These are phyloP conservation scores for Dryadomyces sulphureus DNA, from an alignment of 2,329 filamentous ascomycete genomes.

Conservation along the genomic window DNA sequence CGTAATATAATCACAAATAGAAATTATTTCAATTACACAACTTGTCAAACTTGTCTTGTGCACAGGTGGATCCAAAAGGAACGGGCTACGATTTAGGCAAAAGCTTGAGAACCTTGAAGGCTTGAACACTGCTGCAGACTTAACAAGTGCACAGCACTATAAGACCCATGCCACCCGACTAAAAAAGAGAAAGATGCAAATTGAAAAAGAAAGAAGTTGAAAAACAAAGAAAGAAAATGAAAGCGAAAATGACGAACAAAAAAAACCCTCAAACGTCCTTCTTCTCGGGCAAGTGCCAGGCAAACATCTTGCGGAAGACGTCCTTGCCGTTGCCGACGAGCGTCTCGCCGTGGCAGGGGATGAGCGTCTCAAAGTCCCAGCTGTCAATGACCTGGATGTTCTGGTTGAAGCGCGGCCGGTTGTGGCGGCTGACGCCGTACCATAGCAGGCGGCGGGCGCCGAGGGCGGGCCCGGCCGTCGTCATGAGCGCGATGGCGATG, in stretches of 20 bases:
- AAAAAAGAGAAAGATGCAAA: not conserved
- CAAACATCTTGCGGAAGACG: conserved; percentile 63
- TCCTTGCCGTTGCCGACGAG: conserved; percentile 61
- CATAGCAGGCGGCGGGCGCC: conserved; percentile 72
- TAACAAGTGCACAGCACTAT: too few species aligned
- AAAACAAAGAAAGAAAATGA: not conserved
- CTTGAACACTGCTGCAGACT: too few species aligned
- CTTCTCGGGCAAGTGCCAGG: conserved; percentile 51
- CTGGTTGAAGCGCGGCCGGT: conserved; percentile 54
- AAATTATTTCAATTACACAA: too few species aligned
- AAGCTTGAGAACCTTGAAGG: too few species aligned
- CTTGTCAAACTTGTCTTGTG: too few species aligned
- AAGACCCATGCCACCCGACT: too few species aligned
- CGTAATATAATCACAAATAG: too few species aligned
- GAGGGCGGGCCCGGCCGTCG: conserved; percentile 47
- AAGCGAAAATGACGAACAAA: not conserved
- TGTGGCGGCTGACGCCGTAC: conserved; percentile 48
- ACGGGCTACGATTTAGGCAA: too few species aligned
- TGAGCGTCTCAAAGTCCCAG: conserved; percentile 77
- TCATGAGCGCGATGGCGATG: conserved; percentile 39
- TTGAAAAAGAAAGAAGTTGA: too few species aligned
- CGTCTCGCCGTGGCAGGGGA: conserved; percentile 89
- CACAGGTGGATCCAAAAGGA: too few species aligned
- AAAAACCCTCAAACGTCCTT: not conserved
- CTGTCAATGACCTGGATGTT: conserved; percentile 52